Evolutionary conservation across 129 eudicot species (phyloP).

Genomic region (Solidago caesia): DNA sequence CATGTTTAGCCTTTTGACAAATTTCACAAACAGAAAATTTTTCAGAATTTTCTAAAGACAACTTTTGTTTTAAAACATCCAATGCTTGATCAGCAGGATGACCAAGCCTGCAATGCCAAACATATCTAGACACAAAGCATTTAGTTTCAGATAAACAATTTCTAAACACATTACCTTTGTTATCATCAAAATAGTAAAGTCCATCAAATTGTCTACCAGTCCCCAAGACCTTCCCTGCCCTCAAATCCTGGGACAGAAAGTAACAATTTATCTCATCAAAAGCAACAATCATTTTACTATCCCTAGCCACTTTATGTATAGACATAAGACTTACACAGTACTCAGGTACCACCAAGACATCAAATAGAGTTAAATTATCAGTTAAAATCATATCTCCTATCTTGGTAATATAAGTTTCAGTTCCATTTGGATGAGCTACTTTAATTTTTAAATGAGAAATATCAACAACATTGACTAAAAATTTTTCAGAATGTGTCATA

Average conservation of each 20-base stretch:
- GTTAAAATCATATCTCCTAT: not conserved
- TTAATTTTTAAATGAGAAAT: too few species aligned
- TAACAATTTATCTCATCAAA: not conserved
- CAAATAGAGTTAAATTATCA: not conserved
- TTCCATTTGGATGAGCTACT: not conserved
- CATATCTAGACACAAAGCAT: not conserved
- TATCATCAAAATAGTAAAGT: not conserved
- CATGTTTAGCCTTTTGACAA: not conserved
- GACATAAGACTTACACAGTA: not conserved
- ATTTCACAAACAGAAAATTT: not conserved
- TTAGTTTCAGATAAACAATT: not conserved
- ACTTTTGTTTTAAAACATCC: not conserved
- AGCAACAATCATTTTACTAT: not conserved
- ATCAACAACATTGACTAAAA: not conserved
- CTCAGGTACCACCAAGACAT: not conserved
- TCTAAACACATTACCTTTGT: not conserved
- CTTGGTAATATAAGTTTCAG: not conserved
- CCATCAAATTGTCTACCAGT: not conserved
- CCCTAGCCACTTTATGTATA: not conserved
- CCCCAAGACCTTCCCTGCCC: not conserved
- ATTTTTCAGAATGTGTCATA: not conserved
- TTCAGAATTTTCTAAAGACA: not conserved
- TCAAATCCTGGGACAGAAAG: not conserved
- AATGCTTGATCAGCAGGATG: not conserved
- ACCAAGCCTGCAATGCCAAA: not conserved